These are phyloP conservation scores for Podaxis sp. DNA, from an alignment of 768 basidiomycete genomes.

Conservation along the genomic window DNA sequence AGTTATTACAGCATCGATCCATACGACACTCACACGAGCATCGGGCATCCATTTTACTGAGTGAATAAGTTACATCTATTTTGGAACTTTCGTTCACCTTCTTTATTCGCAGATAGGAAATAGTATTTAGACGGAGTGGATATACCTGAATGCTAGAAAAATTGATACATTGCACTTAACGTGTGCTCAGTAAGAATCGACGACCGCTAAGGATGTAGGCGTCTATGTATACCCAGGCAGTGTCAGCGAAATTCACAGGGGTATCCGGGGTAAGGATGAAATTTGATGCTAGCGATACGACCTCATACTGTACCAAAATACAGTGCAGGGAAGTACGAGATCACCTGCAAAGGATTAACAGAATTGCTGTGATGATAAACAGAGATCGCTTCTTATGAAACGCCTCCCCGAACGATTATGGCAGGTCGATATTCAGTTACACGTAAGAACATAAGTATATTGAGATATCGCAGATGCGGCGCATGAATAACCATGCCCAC, in stretches of 20 bases:
- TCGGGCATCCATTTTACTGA: background rate
- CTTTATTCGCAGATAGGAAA: background rate
- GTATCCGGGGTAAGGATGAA: background rate
- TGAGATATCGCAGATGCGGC: conserved; percentile 1
- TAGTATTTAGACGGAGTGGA: background rate
- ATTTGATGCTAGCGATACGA: background rate
- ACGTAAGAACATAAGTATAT: background rate
- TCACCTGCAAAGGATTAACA: background rate
- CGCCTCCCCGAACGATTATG: too few species aligned
- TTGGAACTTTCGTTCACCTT: background rate
- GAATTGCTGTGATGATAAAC: background rate
- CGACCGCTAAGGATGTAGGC: background rate
- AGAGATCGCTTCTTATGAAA: background rate
- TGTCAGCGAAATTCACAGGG: background rate
- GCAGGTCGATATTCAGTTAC: background rate
- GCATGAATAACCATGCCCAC: background rate
- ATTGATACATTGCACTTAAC: background rate
- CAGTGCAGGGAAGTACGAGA: background rate
- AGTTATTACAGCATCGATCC: too few species aligned
- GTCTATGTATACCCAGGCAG: background rate
- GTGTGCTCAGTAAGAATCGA: background rate
- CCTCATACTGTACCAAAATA: background rate
- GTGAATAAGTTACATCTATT: background rate
- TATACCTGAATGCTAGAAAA: background rate
- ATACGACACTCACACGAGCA: background rate